These are phyloP conservation scores for Penstemon eatonii DNA, from an alignment of 257 asterid genomes.

Conservation along the genomic window DNA sequence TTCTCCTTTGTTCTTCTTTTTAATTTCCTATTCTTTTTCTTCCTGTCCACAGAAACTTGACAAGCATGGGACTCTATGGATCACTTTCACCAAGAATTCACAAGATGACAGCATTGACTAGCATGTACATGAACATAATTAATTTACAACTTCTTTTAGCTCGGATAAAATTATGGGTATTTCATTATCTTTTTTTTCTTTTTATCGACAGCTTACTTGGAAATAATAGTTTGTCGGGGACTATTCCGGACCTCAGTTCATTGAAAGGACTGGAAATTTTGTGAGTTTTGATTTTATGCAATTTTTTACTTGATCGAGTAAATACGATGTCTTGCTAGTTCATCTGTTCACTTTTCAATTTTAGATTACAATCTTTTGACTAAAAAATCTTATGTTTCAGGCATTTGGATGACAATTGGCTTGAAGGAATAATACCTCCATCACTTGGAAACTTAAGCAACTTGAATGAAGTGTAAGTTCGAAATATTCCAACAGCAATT, in stretches of 20 bases:
- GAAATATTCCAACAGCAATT: neutral
- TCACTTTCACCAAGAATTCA: constrained; percentile 64
- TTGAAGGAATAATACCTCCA: constrained; percentile 65
- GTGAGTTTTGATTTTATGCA: constrained; percentile 48
- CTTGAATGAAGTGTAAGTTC: constrained; percentile 76
- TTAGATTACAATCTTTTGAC: neutral
- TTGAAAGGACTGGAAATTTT: constrained; percentile 58
- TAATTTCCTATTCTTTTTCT: neutral
- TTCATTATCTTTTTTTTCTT: constrained; percentile 15
- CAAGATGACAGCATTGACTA: constrained; percentile 69
- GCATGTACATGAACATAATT: constrained; percentile 55
- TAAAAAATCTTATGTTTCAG: constrained; percentile 38
- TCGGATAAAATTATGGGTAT: constrained; percentile 1
- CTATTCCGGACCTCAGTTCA: constrained; percentile 70
- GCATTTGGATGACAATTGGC: constrained; percentile 77
- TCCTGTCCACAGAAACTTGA: constrained; percentile 61
- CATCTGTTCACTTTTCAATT: neutral
- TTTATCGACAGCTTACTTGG: constrained; percentile 66
- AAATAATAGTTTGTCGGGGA: constrained; percentile 72
- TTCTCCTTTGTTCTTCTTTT: neutral
- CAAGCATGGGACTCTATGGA: constrained; percentile 76
- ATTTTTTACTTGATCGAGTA: neutral
- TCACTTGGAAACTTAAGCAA: constrained; percentile 51
- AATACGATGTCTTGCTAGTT: neutral
- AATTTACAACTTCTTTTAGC: neutral